These are phyloP conservation scores for Talaromyces stipitatus DNA, from an alignment of 495 filamentous ascomycete species.

Conservation along the genomic window DNA sequence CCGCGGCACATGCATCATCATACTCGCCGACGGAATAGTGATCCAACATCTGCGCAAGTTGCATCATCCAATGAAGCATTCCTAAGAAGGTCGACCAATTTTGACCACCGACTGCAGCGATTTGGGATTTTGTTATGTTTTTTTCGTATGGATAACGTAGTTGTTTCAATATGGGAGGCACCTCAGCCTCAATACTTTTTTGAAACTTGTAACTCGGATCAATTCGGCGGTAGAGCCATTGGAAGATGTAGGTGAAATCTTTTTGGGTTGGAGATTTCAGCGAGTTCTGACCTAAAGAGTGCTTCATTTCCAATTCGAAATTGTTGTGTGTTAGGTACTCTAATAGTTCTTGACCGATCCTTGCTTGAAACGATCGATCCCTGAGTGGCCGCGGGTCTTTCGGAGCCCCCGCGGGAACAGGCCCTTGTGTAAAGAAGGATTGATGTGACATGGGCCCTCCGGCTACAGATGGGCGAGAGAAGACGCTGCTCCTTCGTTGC, in stretches of 20 bases:
- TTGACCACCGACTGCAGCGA: constrained; percentile 86
- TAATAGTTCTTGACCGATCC: constrained; percentile 80
- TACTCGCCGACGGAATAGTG: constrained; percentile 65
- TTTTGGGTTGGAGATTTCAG: constrained; percentile 94
- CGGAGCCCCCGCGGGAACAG: constrained; percentile 68
- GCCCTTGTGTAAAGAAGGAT: constrained; percentile 85
- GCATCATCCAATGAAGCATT: constrained; percentile 98
- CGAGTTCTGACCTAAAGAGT: constrained; percentile 77
- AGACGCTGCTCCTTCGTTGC: constrained; percentile 81
- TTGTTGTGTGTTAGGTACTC: constrained; percentile 87
- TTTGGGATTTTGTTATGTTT: constrained; percentile 89
- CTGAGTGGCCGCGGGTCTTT: constrained; percentile 84
- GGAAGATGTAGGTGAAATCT: constrained; percentile 94
- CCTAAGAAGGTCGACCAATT: constrained; percentile 94
- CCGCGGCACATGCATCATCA: constrained; percentile 81
- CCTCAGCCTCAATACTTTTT: constrained; percentile 88
- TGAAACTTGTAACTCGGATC: constrained; percentile 88
- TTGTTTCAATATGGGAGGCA: constrained; percentile 83
- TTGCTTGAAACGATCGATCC: constrained; percentile 68
- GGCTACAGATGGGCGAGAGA: constrained; percentile 56
- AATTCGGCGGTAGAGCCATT: constrained; percentile 93
- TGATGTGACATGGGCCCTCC: constrained; percentile 61
- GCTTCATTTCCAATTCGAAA: constrained; percentile 96
- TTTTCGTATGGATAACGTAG: constrained; percentile 91
- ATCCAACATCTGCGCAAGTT: constrained; percentile 86